Conservation (phyloP, 2,329 filamentous ascomycete genomes). For the Trichoderma simmonsii region DNA sequence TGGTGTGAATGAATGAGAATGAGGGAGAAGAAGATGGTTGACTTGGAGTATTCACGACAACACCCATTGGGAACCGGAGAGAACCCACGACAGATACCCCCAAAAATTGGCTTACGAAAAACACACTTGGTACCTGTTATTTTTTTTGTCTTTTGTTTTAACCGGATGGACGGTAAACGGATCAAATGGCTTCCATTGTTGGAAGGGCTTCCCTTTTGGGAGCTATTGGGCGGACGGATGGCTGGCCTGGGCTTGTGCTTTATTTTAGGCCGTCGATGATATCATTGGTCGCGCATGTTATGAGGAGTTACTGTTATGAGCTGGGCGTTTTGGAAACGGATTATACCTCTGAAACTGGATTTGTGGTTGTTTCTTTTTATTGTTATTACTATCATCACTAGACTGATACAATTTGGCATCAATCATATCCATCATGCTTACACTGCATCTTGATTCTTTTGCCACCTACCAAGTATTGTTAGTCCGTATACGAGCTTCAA, state of each 20-base stretch:
- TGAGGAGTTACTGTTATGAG: background rate
- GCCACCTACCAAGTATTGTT: background rate
- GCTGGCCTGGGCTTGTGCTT: background rate
- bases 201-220: background rate
- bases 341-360: background rate
- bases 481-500: background rate
- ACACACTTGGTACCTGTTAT: background rate
- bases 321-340: background rate
- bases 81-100: background rate
- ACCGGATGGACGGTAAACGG: background rate
- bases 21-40: background rate
- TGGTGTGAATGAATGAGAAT: slow-evolving; percentile 21
- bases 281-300: background rate
- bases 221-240: background rate
- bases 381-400: background rate
- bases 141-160: background rate
- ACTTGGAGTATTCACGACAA: background rate
- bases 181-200: background rate
- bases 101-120: background rate
- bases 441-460: background rate
- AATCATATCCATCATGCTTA: background rate
- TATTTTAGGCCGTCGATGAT: background rate
- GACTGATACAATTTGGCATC: background rate
- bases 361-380: background rate
- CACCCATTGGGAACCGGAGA: background rate